Base-by-base conservation (phyloP, 2,329 filamentous ascomycete species). In the Trichoderma pleuroti region DNA sequence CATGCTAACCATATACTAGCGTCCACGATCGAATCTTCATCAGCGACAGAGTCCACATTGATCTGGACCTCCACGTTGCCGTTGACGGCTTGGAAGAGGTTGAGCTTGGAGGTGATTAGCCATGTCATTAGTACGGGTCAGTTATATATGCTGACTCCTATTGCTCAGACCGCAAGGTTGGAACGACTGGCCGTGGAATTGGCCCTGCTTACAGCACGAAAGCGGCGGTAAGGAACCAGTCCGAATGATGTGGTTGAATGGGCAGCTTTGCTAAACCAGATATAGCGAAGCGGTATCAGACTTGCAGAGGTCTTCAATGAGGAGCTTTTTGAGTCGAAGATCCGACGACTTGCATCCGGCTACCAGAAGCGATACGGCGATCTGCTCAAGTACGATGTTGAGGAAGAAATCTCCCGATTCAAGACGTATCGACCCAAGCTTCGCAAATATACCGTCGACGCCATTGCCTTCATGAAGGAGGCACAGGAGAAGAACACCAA, bases 61-160 rank as follows among this genome's bases (percentile, higher is more conserved):
- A 90, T 76, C 86, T 92, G 72, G 87, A 91, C 76, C 80, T 92
- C 42, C 90, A 92, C 79, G 85, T 87, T 71, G 82, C 87, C 72
- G 90, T 92, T 16, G 92, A 93, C 75, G 91, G 91, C 5, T 84
- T 93, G 10, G 90, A 92, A 79, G 89, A 90, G 79, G 76, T 77
- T 14, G 84, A 86, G 75, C 80, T 87, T 32, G 83, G 85, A 73
- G 73, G 72, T 74, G 5, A 59, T 54, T 39, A 64, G 62, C 36
- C n/a, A 60, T 14, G 21, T 64, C 42, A 26, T 36, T 26, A 16
- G 42, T 26, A n/a, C 63, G 8, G 32, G 34, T 14, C 21, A 30
- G 5, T 26, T 39, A 54, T n/a, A 57, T 56, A 18, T 28, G 49
- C 34, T 42, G 12, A 57, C 63, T 66, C 32, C 18, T 18, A 66